Percentiles rank a stretch among this genome's conserved stretches.
Evolutionary conservation across 2,329 filamentous ascomycete species (phyloP).

Genomic region (Corinectria fuckeliana): DNA sequence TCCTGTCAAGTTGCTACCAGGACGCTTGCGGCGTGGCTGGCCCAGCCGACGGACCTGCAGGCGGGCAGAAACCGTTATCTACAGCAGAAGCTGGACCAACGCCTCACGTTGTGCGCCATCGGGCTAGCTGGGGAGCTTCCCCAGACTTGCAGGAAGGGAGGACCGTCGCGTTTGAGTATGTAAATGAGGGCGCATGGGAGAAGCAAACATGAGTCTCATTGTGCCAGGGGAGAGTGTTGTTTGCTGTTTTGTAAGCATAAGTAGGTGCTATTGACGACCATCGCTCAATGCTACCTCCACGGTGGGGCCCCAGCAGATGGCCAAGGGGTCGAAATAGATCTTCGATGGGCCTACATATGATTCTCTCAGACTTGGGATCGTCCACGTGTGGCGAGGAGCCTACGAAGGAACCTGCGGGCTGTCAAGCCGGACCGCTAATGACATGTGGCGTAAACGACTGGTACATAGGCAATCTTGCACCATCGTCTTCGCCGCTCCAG

Average conservation of each 20-base stretch:
- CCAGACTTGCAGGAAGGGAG: neutral
- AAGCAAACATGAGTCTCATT: neutral
- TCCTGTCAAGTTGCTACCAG: neutral
- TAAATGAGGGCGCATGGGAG: neutral
- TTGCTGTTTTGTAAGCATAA: no score
- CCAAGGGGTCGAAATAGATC: neutral
- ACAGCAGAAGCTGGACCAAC: neutral
- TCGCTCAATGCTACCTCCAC: neutral
- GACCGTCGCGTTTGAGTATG: neutral
- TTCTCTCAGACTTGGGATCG: neutral
- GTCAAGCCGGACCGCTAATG: conserved; percentile 6
- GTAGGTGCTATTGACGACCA: neutral
- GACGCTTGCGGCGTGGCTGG: neutral
- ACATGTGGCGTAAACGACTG: conserved; percentile 13
- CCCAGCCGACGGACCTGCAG: neutral
- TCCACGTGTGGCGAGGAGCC: neutral
- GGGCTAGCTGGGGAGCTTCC: neutral
- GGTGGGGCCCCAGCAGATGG: neutral
- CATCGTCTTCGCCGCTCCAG: neutral
- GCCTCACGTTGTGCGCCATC: neutral
- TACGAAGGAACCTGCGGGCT: neutral
- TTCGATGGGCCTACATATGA: neutral
- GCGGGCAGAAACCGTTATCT: conserved; percentile 5
- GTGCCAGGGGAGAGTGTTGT: neutral
- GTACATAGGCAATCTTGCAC: neutral